A percentile compares a stretch with the other conserved stretches of the same genome.
Conservation (phyloP, 495 filamentous ascomycete genomes). For the Staphylotrichum longicolle region DNA sequence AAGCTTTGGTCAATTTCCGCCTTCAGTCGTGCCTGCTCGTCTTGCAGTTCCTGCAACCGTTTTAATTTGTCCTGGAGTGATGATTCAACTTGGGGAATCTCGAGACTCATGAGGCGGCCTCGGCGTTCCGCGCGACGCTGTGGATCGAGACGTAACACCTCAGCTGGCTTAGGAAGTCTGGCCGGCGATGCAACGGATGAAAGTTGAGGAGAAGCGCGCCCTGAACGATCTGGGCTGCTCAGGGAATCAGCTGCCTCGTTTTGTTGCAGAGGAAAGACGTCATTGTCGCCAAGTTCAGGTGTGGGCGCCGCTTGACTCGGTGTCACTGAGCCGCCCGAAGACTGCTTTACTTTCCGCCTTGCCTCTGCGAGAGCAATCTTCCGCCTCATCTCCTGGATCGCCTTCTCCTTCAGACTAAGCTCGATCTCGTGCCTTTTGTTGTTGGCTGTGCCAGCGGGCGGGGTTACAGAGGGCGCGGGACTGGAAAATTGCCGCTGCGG, state of each 20-base stretch:
- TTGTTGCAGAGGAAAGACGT: conserved; percentile 13
- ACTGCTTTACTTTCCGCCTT: conserved; percentile 48
- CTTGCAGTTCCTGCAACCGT: conserved; percentile 52
- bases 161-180: conserved; percentile 25
- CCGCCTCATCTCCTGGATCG: conserved; percentile 71
- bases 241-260: conserved; percentile 3
- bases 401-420: conserved; percentile 62
- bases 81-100: conserved; percentile 57
- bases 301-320: conserved; percentile 32
- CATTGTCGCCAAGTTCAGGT: conserved; percentile 36
- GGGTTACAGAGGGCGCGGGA: conserved; percentile 41
- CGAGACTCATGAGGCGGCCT: conserved; percentile 54
- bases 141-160: conserved; percentile 17
- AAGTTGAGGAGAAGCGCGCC: conserved; percentile 24
- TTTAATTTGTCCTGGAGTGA: conserved; percentile 50
- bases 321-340: conserved; percentile 26
- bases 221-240: conserved; percentile 17
- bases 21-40: conserved; percentile 59
- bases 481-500: conserved; percentile 40
- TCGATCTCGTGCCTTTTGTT: conserved; percentile 44
- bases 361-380: conserved; percentile 76
- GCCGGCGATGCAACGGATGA: conserved; percentile 25
- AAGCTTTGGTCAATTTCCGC: conserved; percentile 52
- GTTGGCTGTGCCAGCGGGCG: conserved; percentile 28
- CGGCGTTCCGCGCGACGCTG: conserved; percentile 43